Evolutionary conservation across 1,139 yeast species (phyloP).

Genomic region (Arxiozyma heterogenica): DNA sequence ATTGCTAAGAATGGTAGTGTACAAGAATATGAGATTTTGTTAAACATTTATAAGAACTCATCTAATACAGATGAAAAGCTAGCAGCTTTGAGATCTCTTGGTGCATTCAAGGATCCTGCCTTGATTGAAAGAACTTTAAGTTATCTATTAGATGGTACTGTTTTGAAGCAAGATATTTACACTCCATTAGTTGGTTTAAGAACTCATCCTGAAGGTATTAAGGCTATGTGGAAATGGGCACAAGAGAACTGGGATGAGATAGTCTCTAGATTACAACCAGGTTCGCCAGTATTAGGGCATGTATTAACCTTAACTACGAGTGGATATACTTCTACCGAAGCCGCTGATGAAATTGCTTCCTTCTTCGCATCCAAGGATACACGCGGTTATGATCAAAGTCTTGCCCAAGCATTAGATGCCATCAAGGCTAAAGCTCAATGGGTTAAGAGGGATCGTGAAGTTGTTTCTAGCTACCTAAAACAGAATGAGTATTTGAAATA

Average conservation of each 20-base stretch:
- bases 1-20: conserved; percentile 63
- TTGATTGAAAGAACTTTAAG: conserved; percentile 54
- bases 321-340: conserved; percentile 56
- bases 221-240: conserved; percentile 67
- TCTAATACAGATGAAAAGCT: conserved; percentile 64
- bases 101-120: conserved; percentile 52
- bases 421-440: conserved; percentile 54
- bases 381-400: conserved; percentile 63
- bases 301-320: conserved; percentile 55
- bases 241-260: conserved; percentile 64
- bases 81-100: conserved; percentile 66
- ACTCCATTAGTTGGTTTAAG: conserved; percentile 68
- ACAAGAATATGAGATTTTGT: conserved; percentile 53
- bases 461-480: conserved; percentile 46
- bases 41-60: conserved; percentile 57
- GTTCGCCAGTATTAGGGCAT: conserved; percentile 65
- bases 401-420: conserved; percentile 63
- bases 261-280: conserved; percentile 64
- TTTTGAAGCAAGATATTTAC: conserved; percentile 75
- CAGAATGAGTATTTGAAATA: conserved; percentile 35
- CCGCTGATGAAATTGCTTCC: conserved; percentile 45
- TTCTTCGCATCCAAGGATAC: conserved; percentile 57
- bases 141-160: conserved; percentile 55
- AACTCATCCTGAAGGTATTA: conserved; percentile 49
- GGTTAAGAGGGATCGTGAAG: conserved; percentile 53